phyloP scores from a whole-genome alignment of 2,329 filamentous ascomycete genomes.

The Basipetospora chlamydospora region DNA sequence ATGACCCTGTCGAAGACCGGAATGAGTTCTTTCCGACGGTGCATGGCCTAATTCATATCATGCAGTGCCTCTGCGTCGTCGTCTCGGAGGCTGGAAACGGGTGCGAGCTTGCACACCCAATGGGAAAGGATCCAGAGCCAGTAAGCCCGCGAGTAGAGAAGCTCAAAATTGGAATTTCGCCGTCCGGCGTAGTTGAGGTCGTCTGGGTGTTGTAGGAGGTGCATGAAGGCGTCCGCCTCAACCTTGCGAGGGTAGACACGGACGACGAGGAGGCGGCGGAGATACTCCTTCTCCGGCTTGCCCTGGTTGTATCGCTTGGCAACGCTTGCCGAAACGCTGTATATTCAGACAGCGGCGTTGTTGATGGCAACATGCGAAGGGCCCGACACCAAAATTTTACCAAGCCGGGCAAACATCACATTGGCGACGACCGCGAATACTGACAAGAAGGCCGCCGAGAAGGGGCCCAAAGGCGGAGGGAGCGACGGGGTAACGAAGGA shows the following conservation, averaged over 20 bases:
- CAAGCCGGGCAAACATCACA: not conserved
- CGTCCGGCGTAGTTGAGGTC: not conserved
- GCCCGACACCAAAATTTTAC: conserved; percentile 5
- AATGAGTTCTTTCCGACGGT: not conserved
- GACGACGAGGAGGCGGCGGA: conserved; percentile 4
- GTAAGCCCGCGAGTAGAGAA: not conserved
- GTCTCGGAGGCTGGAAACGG: not conserved
- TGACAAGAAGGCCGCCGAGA: too few relatives aligned
- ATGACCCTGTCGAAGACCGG: not conserved
- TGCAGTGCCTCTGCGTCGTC: not conserved
- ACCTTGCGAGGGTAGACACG: conserved; percentile 1
- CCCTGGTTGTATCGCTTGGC: not conserved
- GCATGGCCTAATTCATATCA: not conserved
- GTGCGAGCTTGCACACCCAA: not conserved
- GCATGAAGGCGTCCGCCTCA: conserved; percentile 4
- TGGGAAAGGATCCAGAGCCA: not conserved
- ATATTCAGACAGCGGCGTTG: conserved; percentile 6
- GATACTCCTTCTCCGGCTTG: not conserved
- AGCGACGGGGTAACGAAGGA: too few relatives aligned
- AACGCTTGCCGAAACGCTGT: not conserved
- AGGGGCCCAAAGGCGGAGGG: too few relatives aligned
- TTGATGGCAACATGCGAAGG: conserved; percentile 6
- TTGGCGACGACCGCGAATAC: not conserved
- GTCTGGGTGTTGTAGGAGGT: conserved; percentile 1
- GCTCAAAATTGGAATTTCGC: not conserved